Base-by-base conservation (phyloP, 768 basidiomycete species). In the Pleurotus salmoneostramineus region DNA sequence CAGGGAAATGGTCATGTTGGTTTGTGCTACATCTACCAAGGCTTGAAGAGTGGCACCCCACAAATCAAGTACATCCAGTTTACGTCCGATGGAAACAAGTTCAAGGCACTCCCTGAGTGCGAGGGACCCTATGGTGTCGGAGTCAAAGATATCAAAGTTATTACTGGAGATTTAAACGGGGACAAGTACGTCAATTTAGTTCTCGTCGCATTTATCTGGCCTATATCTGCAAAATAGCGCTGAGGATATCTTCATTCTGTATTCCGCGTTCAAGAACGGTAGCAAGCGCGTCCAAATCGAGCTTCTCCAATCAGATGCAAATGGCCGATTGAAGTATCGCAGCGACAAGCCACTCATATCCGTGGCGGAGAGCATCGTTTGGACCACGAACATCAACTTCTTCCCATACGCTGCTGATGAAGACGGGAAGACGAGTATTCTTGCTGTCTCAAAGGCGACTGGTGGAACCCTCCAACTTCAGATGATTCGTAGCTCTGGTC, bases 401-500 rank as follows among this genome's bases (percentile, higher is more conserved):
- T 40, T 55, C 21, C 52, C 52, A 31, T 55, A 55, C 17, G 15
- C 52, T 14, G 52, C 52, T 4, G 52, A 55, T n/a, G 52, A 55
- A 43, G 52, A 55, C 52, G 52, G 52, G 4, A 55, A 55, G 40
- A 55, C 52, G 3, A 55, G 52, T 43, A 36, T 55, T 4, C 37
- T 55, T n/a, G 52, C 32, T 10, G 37, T 55, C 15, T 42, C 52
- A 5, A 33, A 15, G 10, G 52, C 21, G 12, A 7, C 43, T 4
- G n/a, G 37, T 10, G 40, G 52, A 4, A 40, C 40, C 52, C 36
- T 55, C 8, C 52, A 55, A 40, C 52, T 55, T 1, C 52, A 55
- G 21, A 55, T 55, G 52, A 55, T 55, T n/a, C 52, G 52, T 12
- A 55, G 52, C 40, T 55, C 52, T 4, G 52, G 52, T 8, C 12